Conservation (phyloP, 2,329 filamentous ascomycete species). For the Neopestalotiopsis sp. region DNA sequence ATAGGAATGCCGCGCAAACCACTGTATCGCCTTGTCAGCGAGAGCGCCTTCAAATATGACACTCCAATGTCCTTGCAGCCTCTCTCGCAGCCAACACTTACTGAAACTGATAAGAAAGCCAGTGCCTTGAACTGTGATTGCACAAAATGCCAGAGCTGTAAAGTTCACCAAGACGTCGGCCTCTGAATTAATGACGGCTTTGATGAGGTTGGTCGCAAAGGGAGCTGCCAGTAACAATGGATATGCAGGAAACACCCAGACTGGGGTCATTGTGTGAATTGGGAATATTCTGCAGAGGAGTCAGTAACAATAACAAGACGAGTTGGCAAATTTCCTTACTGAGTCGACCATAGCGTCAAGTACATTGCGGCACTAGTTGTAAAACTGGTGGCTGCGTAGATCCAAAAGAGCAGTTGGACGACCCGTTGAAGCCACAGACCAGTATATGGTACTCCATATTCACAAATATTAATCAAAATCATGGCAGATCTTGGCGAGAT, state of each 20-base stretch:
- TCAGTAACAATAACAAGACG: background rate
- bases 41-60: background rate
- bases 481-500: conserved; percentile 66
- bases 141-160: conserved; percentile 53
- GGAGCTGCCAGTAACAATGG: conserved; percentile 79
- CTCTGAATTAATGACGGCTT: conserved; percentile 39
- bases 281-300: conserved; percentile 53
- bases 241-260: conserved; percentile 89
- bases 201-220: conserved; percentile 66
- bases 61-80: background rate
- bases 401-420: conserved; percentile 76
- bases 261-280: conserved; percentile 84
- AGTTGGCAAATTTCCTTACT: conserved; percentile 42
- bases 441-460: conserved; percentile 71
- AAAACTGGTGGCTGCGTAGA: conserved; percentile 73
- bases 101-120: conserved; percentile 66
- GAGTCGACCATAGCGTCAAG: conserved; percentile 71
- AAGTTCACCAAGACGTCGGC: conserved; percentile 42
- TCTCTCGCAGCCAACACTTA: background rate
- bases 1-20: conserved; percentile 85
- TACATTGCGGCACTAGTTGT: conserved; percentile 74
- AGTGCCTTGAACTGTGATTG: conserved; percentile 58
- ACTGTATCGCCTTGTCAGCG: conserved; percentile 38
- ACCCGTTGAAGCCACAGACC: conserved; percentile 65
- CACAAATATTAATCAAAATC: conserved; percentile 77